These are phyloP conservation scores for Chiua virens DNA, from an alignment of 768 basidiomycete species.

Conservation along the genomic window DNA sequence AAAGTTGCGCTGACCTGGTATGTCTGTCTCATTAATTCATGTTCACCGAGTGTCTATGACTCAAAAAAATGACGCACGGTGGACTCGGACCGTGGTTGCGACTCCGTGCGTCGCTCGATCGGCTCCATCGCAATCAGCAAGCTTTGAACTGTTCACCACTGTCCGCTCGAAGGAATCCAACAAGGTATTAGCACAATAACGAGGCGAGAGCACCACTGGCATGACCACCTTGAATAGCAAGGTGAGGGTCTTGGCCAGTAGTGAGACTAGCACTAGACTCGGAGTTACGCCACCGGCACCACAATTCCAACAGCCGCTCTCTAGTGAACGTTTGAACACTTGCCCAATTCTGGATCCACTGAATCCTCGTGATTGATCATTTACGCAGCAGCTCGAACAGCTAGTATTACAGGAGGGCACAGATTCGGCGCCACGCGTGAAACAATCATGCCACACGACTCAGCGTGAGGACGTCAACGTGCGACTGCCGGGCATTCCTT, in stretches of 20 bases:
- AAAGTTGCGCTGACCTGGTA: conserved; percentile 1
- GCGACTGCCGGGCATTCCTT: not conserved
- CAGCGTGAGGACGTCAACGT: not conserved
- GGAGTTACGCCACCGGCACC: too few species aligned
- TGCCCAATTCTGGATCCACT: too few species aligned
- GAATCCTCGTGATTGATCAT: too few species aligned
- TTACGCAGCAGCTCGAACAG: not conserved
- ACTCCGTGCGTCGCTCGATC: not conserved
- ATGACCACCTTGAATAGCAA: too few species aligned
- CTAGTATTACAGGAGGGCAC: too few species aligned
- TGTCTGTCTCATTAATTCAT: not conserved
- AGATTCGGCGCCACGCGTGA: not conserved
- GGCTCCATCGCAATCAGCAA: not conserved
- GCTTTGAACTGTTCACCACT: not conserved
- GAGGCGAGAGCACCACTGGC: too few species aligned
- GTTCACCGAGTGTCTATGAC: too few species aligned
- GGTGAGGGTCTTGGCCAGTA: too few species aligned
- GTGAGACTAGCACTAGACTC: too few species aligned
- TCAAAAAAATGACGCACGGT: too few species aligned
- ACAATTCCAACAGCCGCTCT: too few species aligned
- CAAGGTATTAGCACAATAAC: not conserved
- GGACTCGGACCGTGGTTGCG: not conserved
- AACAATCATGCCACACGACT: not conserved
- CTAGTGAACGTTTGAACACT: too few species aligned
- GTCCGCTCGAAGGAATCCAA: not conserved